Base-by-base conservation (phyloP, 768 basidiomycete genomes). In the Xerocomus spinulosus region DNA sequence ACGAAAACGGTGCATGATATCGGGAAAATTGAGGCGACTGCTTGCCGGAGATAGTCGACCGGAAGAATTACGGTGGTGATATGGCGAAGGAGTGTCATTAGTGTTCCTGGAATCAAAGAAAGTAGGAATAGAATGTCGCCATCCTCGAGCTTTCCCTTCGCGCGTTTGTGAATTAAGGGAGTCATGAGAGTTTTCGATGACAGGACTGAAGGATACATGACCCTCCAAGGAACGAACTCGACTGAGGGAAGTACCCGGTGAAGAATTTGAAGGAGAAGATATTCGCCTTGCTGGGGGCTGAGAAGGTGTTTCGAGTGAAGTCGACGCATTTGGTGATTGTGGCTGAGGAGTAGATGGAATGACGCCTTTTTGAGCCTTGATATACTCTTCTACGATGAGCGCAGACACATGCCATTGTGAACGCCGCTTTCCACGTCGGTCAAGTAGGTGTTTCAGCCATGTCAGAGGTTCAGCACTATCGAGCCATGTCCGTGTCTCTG, bases 391-490 rank as follows among this genome's bases (percentile, higher is more conserved):
- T 51, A 83, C 71, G 12, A 85, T 76, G 43, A 84, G 68, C 3
- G 87, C 86, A 9, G 86, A 80, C 40, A 88, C 59, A 60, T 81
- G 72, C 81, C 84, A 82, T 4, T 74, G 75, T 33, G 76, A 72
- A 34, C 77, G 73, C 41, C 59, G 69, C 37, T 56, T 61, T 33
- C 64, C 64, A 44, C 61, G 73, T 50, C 71, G 79, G 39, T 82
- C 77, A 40, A 80, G 68, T 52, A 76, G 59, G 48, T 87, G 83
- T 56, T 80, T 84, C 24, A 88, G 67, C 87, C 87, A 90, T 7
- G 81, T 80, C 38, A 85, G 71, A 7, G 87, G 84, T 58, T 90
- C 87, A 0, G 77, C 74, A 44, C 75, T 73, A 46, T 84, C 84
- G 21, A 89, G 60, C 23, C 76, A 70, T n/a, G 70, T 63, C 49